Base-by-base conservation (phyloP, 2,329 filamentous ascomycete species). In the Ilyonectria robusta region DNA sequence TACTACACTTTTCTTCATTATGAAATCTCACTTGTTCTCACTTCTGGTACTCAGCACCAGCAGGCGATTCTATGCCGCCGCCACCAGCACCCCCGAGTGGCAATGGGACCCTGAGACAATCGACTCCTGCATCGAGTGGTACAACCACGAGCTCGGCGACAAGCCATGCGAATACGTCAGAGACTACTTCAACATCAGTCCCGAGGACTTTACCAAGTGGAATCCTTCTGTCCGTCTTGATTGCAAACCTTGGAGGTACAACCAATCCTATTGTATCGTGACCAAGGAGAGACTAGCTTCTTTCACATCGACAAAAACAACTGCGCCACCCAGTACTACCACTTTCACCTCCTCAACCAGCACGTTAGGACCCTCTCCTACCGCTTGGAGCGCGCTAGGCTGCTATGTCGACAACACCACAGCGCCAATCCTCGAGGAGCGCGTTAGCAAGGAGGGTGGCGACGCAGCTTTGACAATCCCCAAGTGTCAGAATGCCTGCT, bases 321-420 rank as follows among this genome's bases (percentile, higher is more conserved):
- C 60, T 6, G 21, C 59, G 31, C 33, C 31, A 58, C 37, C 40
- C 21, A 58, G n/a, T 29, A 63, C 47, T 33, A 62, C 35, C 33
- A 44, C 62, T 37, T 35, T 68, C 47, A 65, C 68, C 44, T 63
- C 63, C 47, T 67, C 55, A 19, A 60, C 46, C n/a, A 56, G 62
- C 40, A 72, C 62, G 2, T 68, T 72, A 1, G 62, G 67, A 7
- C 75, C 72, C 23, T 74, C 75, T 19, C 71, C 68, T 17, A 73
- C 68, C 11, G 65, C 61, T 19, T 75, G 70, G 75, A 64, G 54
- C 26, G 68, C 78, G 26, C 64, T 79, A 51, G 83, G 83, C 59
- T 85, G 83, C 65, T 84, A 83, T 67, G 77, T 77, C 47, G 81
- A 84, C 65, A 77, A 78, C 50, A 63, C 75, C 2, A 67, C 56